Conservation (phyloP, 345 rosid genomes). For the Pugionium cornutum region DNA sequence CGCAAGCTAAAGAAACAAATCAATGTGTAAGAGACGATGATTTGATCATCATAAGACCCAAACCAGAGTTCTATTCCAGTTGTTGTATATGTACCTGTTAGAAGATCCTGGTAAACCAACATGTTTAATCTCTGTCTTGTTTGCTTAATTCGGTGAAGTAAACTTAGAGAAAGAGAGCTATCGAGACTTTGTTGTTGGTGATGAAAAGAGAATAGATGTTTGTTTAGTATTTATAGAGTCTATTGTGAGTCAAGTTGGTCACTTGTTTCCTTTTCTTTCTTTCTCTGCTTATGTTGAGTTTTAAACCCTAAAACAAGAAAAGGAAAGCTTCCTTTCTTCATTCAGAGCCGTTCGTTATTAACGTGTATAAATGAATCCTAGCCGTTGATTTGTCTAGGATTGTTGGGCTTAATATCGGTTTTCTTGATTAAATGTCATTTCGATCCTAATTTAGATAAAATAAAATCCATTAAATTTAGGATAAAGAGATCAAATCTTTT, state of each 20-base stretch:
- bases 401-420: too few relatives aligned
- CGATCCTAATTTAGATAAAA: neutral
- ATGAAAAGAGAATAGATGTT: neutral
- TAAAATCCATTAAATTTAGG: too few relatives aligned
- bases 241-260: neutral
- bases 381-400: slow-evolving; percentile 6
- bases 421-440: neutral
- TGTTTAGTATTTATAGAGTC: slow-evolving; percentile 18
- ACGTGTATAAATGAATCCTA: neutral
- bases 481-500: too few relatives aligned
- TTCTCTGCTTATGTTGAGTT: neutral
- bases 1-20: neutral
- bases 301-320: neutral
- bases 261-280: slow-evolving; percentile 11
- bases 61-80: too few relatives aligned
- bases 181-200: neutral
- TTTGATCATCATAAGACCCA: neutral
- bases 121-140: slow-evolving; percentile 33
- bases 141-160: neutral
- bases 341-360: slow-evolving; percentile 12
- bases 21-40: neutral
- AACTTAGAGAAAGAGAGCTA: neutral
- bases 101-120: slow-evolving; percentile 76
- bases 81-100: slow-evolving; percentile 43
- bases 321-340: neutral